A percentile compares a stretch with the other conserved stretches of the same genome.
These are phyloP conservation scores for Rutidosis leptorrhynchoides DNA, from an alignment of 129 eudicot species.

Conservation along the genomic window DNA sequence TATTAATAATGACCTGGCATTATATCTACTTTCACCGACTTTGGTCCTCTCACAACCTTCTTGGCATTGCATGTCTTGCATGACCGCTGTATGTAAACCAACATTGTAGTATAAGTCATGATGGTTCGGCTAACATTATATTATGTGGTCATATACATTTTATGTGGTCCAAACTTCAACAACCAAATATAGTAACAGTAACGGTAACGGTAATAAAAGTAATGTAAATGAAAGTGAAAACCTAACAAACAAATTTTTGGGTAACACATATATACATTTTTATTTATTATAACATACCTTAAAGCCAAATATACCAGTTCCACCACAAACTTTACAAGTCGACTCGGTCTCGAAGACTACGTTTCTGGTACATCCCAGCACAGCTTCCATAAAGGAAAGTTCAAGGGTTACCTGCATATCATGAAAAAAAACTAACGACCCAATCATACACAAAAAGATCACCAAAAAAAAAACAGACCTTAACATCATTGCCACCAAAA, in stretches of 20 bases:
- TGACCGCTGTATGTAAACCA: slow-evolving; percentile 47
- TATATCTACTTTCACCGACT: slow-evolving; percentile 71
- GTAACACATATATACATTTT: too few species aligned
- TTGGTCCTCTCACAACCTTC: slow-evolving; percentile 66
- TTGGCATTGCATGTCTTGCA: slow-evolving; percentile 83
- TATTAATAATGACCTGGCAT: slow-evolving; percentile 66
- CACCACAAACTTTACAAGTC: slow-evolving; percentile 68
- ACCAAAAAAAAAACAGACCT: slow-evolving; percentile 37
- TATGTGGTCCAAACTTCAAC: slow-evolving; percentile 19
- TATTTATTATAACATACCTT: slow-evolving; percentile 65
- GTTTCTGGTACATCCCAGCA: slow-evolving; percentile 72
- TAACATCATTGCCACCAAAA: slow-evolving; percentile 65
- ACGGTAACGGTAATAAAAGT: too few species aligned
- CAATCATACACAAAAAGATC: slow-evolving; percentile 3
- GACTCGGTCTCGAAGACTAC: slow-evolving; percentile 54
- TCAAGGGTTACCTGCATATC: slow-evolving; percentile 51
- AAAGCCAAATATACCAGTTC: slow-evolving; percentile 69
- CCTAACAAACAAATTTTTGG: too few species aligned
- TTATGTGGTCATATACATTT: too few species aligned
- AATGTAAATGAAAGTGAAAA: too few species aligned
- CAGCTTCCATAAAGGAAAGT: slow-evolving; percentile 92
- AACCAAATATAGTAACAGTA: too few species aligned
- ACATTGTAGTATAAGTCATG: slow-evolving; percentile 18
- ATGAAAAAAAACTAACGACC: too few species aligned
- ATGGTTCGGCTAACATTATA: slow-evolving; percentile 9